phyloP scores from a whole-genome alignment of 176 grass and related monocot species.

The Pharus latifolius region DNA sequence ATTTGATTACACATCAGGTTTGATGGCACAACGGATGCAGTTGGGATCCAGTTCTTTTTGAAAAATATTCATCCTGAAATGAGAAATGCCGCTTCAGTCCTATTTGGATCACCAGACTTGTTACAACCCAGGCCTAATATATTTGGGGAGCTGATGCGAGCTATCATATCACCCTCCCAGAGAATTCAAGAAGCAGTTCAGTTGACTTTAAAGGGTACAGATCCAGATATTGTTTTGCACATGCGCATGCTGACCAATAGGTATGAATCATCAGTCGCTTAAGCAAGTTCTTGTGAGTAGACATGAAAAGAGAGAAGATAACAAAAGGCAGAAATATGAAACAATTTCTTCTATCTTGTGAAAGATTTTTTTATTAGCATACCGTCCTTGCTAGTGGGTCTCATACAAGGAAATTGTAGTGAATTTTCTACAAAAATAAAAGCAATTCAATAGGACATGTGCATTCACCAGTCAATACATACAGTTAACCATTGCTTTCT shows the following conservation, averaged over 20 bases:
- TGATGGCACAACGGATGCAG: constrained; percentile 64
- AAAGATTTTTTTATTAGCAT: too few species aligned
- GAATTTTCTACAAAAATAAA: background rate
- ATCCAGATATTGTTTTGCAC: constrained; percentile 80
- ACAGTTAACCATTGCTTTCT: background rate
- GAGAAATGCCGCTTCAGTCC: constrained; percentile 39
- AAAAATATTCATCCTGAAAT: constrained; percentile 74
- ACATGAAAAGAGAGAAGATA: too few species aligned
- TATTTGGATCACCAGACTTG: constrained; percentile 45
- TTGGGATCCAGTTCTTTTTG: constrained; percentile 80
- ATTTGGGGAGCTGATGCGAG: constrained; percentile 80
- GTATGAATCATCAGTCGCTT: constrained; percentile 21
- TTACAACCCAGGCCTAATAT: constrained; percentile 59
- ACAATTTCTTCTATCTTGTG: too few species aligned
- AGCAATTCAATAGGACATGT: background rate
- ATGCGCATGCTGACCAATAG: constrained; percentile 88
- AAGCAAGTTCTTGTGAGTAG: too few species aligned
- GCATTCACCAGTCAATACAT: background rate
- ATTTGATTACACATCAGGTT: constrained; percentile 40
- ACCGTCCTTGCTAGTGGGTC: too few species aligned
- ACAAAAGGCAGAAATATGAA: too few species aligned
- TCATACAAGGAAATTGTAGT: background rate
- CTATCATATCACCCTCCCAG: constrained; percentile 51
- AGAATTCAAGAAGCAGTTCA: constrained; percentile 50
- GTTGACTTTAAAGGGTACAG: constrained; percentile 47